Evolutionary conservation across 1,284 basidiomycete species (phyloP), one percentile per base, ranked within the genome.

Genomic region (Sutorius eximius): DNA sequence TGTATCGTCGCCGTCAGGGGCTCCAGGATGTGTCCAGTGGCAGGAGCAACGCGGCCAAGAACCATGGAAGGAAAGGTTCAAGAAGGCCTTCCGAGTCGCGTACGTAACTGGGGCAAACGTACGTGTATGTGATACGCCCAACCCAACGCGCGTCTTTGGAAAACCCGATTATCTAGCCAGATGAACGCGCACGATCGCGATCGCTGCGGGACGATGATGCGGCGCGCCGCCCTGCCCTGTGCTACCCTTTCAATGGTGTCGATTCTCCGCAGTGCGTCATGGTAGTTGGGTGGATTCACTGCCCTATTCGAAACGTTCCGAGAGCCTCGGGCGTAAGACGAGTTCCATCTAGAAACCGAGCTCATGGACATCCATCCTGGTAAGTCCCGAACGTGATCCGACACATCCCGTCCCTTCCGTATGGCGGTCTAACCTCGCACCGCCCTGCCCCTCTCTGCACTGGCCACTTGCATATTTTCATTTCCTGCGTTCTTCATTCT

Each of bases 321-420:
- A 43, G 51, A 42, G 16, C 16, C 12, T 52, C 64, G 51, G 65
- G 62, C 60, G 60, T 20, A 65, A 65, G 22, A 27, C n/a, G 7
- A 45, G 51, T 42, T 24, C 60, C 53, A 56, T 55, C 45, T 33
- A 27, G 45, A 13, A 42, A 62, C 45, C 40, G 53, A 1, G 18
- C 40, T 44, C 34, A 45, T 36, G 41, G 37, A 11, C 34, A 33
- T 32, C 43, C 30, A 43, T 50, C 45, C 34, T 42, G 30, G 51
- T 1, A 27, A 27, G 24, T 41, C 10, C 29, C 33, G 27, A 34
- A 27, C 36, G 33, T 67, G 63, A 67, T 65, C 66, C 63, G 63
- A 48, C 49, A 3, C 4, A 16, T 63, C 44, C 64, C 66, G 66
- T 49, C 45, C 32, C 36, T 60, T 62, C 53, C 63, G 56, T 36